These are phyloP conservation scores for Aspergillus avenaceus DNA, from an alignment of 495 filamentous ascomycete genomes.

Conservation along the genomic window DNA sequence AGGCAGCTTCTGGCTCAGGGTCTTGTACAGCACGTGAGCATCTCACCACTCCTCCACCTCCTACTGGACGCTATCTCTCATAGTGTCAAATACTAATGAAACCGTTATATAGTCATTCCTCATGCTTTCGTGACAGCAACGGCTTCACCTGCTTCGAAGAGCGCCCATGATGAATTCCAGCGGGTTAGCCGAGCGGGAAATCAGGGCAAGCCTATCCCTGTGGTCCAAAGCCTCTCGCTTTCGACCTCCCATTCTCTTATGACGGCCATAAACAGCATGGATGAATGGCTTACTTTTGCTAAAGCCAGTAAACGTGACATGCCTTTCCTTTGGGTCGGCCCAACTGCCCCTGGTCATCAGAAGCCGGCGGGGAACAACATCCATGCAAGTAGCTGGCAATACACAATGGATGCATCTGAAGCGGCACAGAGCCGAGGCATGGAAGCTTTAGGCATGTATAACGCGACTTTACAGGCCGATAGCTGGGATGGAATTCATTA, in stretches of 20 bases:
- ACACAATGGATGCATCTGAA: constrained; percentile 32
- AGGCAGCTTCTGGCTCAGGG: constrained; percentile 15
- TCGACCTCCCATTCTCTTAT: constrained; percentile 31
- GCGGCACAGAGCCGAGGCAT: constrained; percentile 34
- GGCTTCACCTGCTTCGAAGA: constrained; percentile 28
- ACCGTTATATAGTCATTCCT: constrained; percentile 25
- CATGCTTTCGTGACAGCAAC: constrained; percentile 36
- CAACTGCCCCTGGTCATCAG: constrained; percentile 41
- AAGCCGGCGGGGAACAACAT: constrained; percentile 25
- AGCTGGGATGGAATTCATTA: constrained; percentile 41
- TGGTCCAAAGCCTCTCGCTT: constrained; percentile 41
- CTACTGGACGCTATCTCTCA: background rate
- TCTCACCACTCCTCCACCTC: background rate
- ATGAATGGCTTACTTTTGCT: constrained; percentile 41
- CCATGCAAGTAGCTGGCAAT: constrained; percentile 41
- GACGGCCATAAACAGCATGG: constrained; percentile 34
- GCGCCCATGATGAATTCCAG: constrained; percentile 18
- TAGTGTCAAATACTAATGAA: constrained; percentile 3
- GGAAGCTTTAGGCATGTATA: constrained; percentile 45
- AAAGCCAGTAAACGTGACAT: constrained; percentile 30
- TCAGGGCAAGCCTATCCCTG: constrained; percentile 38
- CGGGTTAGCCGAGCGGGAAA: constrained; percentile 18
- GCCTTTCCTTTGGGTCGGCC: constrained; percentile 48
- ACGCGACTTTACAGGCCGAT: constrained; percentile 41
- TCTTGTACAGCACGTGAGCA: constrained; percentile 20